These are phyloP conservation scores for Amauroascus niger DNA, from an alignment of 2,329 filamentous ascomycete species.

Conservation along the genomic window DNA sequence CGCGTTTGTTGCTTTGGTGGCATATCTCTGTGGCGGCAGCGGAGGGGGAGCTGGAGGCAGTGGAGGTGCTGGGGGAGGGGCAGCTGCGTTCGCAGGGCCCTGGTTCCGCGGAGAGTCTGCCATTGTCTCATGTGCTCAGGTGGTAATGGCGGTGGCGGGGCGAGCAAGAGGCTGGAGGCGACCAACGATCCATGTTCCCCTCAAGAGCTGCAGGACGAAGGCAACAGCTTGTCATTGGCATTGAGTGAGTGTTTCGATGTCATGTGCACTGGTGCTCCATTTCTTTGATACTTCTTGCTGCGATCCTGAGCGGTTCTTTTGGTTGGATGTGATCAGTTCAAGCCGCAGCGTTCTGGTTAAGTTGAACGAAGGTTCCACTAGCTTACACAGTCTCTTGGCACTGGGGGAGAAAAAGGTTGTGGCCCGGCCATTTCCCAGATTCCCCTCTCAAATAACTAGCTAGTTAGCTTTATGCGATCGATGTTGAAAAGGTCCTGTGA, in stretches of 20 bases:
- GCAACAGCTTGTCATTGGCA: constrained; percentile 6
- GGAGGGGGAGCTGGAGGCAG: constrained; percentile 28
- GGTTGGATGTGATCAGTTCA: not conserved
- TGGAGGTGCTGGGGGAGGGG: constrained; percentile 19
- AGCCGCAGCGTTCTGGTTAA: not conserved
- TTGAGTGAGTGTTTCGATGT: not conserved
- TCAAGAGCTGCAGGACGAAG: constrained; percentile 6
- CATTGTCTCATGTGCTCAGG: constrained; percentile 25
- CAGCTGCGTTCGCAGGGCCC: constrained; percentile 22
- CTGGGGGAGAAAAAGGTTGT: not conserved
- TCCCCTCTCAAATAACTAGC: too few species aligned
- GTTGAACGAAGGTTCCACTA: not conserved
- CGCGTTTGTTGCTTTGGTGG: constrained; percentile 38
- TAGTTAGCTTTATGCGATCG: too few species aligned
- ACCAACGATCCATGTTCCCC: constrained; percentile 18
- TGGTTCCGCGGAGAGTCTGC: constrained; percentile 23
- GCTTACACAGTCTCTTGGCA: not conserved
- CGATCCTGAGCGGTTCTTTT: too few species aligned
- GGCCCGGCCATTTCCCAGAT: too few species aligned
- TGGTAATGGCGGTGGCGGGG: too few species aligned
- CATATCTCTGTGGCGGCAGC: constrained; percentile 34
- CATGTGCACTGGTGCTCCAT: constrained; percentile 2
- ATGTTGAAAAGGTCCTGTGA: not conserved
- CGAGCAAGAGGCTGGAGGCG: constrained; percentile 14
- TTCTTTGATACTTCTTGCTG: too few species aligned